Evolutionary conservation across 106 monocot species (phyloP), one percentile per base, ranked within the genome.

Genomic region (Dendrobium chrysotoxum): DNA sequence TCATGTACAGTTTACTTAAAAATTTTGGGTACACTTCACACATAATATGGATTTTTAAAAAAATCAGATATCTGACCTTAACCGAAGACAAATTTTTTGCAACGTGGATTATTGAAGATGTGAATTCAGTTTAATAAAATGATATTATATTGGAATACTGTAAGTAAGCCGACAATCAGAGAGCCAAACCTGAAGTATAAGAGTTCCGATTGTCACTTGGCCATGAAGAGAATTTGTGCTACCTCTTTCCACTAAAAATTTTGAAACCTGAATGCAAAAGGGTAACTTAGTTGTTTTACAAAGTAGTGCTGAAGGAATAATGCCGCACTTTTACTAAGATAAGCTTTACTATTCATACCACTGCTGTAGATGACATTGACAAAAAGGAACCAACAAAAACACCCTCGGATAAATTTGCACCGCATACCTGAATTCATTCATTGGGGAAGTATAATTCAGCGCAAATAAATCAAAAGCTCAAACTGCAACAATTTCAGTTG

Each of bases 341-440:
- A 28, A 39, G 80, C 13, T 39, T 77, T 18, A 83, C 54, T 70
- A 82, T 75, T 58, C 57, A 86, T 86, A 95, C 98, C 88, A 99
- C 95, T 55, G 98, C 98, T 15, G 98, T 99, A 76, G 98, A 99
- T 75, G 98, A 99, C 98, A 99, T 99, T 50, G 98, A 99, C 78
- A 99, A 79, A 77, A 99, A 92, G 47, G 88, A 89, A 73, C 98
- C 98, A 58, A 99, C 93, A 88, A 99, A 99, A 41, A 99, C 65
- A 72, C 98, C 98, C 77, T 95, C 92, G 30, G 95, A 95, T 82
- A 92, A 79, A 67, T 90, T 95, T 15, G 91, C 98, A 85, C 98
- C 93, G 82, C 95, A 99, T 67, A 95, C 67, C 98, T 99, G 82
- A 78, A 87, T 75, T 47, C 15, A 28, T 7, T 40, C 70, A 25